Evolutionary conservation across 257 asterid genomes (phyloP), one percentile per base, ranked within the genome.

Genomic region (Solanum sejunctum): DNA sequence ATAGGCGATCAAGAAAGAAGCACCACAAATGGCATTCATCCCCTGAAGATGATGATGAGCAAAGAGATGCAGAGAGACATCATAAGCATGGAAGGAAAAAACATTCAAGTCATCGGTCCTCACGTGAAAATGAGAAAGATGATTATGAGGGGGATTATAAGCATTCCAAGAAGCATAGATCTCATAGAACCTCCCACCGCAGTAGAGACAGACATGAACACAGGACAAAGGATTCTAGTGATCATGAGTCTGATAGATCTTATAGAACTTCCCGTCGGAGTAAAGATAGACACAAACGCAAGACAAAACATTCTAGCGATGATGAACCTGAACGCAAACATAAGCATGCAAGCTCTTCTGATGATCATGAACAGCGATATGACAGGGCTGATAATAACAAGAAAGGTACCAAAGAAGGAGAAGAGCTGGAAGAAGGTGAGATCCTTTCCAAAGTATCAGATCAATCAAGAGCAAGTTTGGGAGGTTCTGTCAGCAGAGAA

Each of bases 391-490:
- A 75, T 60, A 81, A 88, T 82, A 85, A 83, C 10, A 77, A 69
- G 8, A 92, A 85, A 21, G 72, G 83, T 80, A 26, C 83, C n/a
- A 84, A 49, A 15, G 90, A 84, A 83, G 89, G 88, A 82, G 89
- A 85, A 12, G 96, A 89, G 8, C 85, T 90, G 88, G 98, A 95
- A 87, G 98, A 94, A 89, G 98, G 97, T 26, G 98, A 95, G 93
- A 92, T 94, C 85, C 86, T 92, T 88, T 80, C 90, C 26, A 93
- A 89, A 92, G 70, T 85, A 12, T 86, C 89, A 0, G 92, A 87
- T 85, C 94, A 86, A 85, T 86, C 91, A 23, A 89, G 84, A 85
- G 92, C 88, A 85, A 81, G 87, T 72, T 82, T 43, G 26, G 79
- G 86, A 56, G 89, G 81, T 75, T 84, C 67, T 73, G 72, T 78